These are phyloP conservation scores for Kentomonas sorsogonicus DNA, from an alignment of 208 protist species.

Conservation along the genomic window DNA sequence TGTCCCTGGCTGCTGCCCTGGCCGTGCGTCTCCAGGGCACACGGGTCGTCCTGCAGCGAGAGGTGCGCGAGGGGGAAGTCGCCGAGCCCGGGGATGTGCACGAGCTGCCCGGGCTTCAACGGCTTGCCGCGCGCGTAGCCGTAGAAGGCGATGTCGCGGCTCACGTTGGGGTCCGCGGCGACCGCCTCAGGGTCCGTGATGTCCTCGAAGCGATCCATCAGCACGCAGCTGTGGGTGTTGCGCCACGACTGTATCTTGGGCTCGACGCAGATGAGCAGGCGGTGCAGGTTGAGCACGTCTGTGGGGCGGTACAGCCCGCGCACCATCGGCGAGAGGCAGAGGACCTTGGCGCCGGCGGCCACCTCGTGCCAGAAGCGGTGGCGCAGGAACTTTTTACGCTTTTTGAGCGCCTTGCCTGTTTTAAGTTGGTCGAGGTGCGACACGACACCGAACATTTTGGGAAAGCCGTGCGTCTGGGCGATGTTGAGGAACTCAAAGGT, in stretches of 20 bases:
- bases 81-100: conserved; percentile 97
- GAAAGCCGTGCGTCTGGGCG: conserved; percentile 97
- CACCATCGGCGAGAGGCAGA: conserved; percentile 95
- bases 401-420: conserved; percentile 93
- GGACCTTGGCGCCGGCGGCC: conserved; percentile 93
- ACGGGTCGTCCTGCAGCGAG: conserved; percentile 94
- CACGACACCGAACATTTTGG: conserved; percentile 98
- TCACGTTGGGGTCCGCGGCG: conserved; percentile 48
- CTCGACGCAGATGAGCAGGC: conserved; percentile 96
- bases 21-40: conserved; percentile 61
- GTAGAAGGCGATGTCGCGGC: conserved; percentile 94
- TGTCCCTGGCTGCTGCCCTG: conserved; percentile 35
- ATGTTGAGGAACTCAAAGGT: conserved; percentile 99
- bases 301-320: conserved; percentile 97
- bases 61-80: conserved; percentile 94
- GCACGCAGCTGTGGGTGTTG: conserved; percentile 95
- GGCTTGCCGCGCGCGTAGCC: conserved; percentile 97
- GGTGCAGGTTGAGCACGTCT: conserved; percentile 95
- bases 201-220: conserved; percentile 97
- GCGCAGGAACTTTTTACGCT: conserved; percentile 97
- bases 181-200: conserved; percentile 93
- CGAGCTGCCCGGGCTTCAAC: conserved; percentile 84
- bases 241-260: conserved; percentile 96
- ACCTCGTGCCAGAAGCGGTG: conserved; percentile 93
- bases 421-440: conserved; percentile 98